Evolutionary conservation across 1,284 basidiomycete genomes (phyloP), one percentile per base, ranked within the genome.

Genomic region (Ganoderma resinaceum): DNA sequence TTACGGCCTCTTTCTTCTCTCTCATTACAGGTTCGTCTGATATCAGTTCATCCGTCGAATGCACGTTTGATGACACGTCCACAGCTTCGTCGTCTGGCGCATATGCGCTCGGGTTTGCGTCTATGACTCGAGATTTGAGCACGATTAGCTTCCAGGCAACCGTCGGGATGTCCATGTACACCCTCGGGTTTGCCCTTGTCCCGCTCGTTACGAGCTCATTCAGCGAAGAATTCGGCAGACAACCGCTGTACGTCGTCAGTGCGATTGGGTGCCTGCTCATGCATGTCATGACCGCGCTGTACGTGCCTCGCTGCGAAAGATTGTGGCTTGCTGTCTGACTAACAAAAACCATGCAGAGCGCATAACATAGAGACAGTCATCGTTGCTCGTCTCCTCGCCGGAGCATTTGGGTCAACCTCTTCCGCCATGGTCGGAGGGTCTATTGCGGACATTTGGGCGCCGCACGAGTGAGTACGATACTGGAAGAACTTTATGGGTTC

Each of bases 391-490:
- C 88, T 94, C 70, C 76, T 95, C 1, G 85, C 87, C 59, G 93
- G 93, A 1, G 86, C 85, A 0, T 89, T 90, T 68, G 92, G 91
- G 0, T 94, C 81, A 58, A 90, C 89, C 0, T 89, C 89, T 2
- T 83, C 90, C 0, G 93, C 92, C 0, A 89, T 95, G 83, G 93
- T 94, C 2, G 92, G 92, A 20, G 93, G 93, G 0, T 92, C 90
- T 0, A 86, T 95, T 40, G 87, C 91, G 14, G 92, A 93, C 75
- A 88, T 94, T 37, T 94, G 89, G 86, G 73, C 78, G 0, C 83
- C 88, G 14, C 81, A 84, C 68, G 86, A 92, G 90, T 91, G 68
- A 52, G 35, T 52, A 12, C 14, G 14, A 35, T 9, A 49, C 37
- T 12, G 11, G 37, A 38, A 5, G 37, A 12, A 4, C 9, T 38